phyloP scores from a whole-genome alignment of 1,284 basidiomycete genomes.

The Gymnopus androsaceus region DNA sequence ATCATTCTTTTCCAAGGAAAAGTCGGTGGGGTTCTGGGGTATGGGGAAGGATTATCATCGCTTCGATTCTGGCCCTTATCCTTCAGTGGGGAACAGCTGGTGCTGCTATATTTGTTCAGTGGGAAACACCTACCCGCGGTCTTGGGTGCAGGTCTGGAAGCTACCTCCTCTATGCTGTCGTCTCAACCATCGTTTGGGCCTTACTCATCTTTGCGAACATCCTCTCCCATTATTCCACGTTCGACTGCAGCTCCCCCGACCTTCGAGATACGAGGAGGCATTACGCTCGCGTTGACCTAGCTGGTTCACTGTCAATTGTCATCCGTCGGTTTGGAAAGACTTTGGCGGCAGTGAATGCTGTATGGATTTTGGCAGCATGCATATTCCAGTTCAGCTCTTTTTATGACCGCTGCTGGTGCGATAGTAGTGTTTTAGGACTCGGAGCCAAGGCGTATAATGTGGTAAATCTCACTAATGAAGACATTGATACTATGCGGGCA shows the following conservation, averaged over 20 bases:
- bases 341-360: conserved; percentile 31
- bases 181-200: conserved; percentile 40
- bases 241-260: not conserved
- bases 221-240: conserved; percentile 33
- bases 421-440: conserved; percentile 34
- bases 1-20: not conserved
- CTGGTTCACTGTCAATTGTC: conserved; percentile 22
- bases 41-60: conserved; percentile 33
- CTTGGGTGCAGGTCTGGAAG: conserved; percentile 43
- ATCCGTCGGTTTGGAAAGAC: conserved; percentile 34
- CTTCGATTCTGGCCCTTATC: conserved; percentile 33
- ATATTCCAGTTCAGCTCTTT: conserved; percentile 38
- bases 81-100: conserved; percentile 44
- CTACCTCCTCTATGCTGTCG: conserved; percentile 38
- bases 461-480: conserved; percentile 17
- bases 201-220: conserved; percentile 38
- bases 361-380: conserved; percentile 32
- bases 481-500: conserved; percentile 15
- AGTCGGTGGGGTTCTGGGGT: conserved; percentile 31
- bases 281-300: conserved; percentile 7
- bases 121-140: conserved; percentile 40
- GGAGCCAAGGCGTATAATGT: conserved; percentile 28
- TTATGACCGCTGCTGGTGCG: conserved; percentile 39
- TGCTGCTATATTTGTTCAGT: conserved; percentile 35
- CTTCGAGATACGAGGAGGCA: not conserved